phyloP scores from a whole-genome alignment of 176 grass and related monocot species.

The Luzula sylvatica region DNA sequence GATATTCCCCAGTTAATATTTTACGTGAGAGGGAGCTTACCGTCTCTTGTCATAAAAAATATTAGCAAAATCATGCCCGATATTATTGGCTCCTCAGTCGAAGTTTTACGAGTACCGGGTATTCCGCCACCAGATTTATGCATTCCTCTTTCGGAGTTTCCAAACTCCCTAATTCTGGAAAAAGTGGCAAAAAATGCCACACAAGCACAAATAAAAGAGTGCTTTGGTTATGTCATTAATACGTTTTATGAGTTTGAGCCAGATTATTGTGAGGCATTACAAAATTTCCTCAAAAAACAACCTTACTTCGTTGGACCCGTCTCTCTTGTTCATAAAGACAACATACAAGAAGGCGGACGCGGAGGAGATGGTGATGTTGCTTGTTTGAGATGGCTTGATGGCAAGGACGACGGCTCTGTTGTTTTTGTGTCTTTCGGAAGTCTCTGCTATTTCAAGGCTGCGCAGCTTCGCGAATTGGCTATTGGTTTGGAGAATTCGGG shows the following conservation, averaged over 20 bases:
- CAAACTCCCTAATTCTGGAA: conserved; percentile 25
- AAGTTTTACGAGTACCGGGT: conserved; percentile 14
- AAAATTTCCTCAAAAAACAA: conserved; percentile 28
- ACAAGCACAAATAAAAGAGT: conserved; percentile 26
- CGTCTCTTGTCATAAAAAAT: conserved; percentile 34
- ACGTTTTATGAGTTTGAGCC: conserved; percentile 45
- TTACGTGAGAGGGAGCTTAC: conserved; percentile 41
- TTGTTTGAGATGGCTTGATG: too few species aligned
- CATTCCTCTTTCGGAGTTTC: conserved; percentile 54
- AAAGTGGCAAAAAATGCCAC: conserved; percentile 21
- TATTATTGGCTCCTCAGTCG: conserved; percentile 14
- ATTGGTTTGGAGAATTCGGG: conserved; percentile 41
- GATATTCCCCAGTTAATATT: conserved; percentile 42
- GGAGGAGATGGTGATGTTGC: too few species aligned
- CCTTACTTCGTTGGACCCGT: conserved; percentile 61
- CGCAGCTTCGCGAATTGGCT: conserved; percentile 52
- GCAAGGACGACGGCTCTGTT: too few species aligned
- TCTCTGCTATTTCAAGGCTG: too few species aligned
- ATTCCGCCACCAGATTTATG: conserved; percentile 32
- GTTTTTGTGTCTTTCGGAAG: too few species aligned
- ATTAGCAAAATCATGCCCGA: conserved; percentile 20
- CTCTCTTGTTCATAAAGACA: conserved; percentile 6
- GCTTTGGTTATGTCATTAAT: conserved; percentile 49
- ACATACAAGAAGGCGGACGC: too few species aligned
- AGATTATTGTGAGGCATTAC: conserved; percentile 47